phyloP scores from a whole-genome alignment of 2,329 filamentous ascomycete species.

The Stagonosporopsis cucurbitacearum region DNA sequence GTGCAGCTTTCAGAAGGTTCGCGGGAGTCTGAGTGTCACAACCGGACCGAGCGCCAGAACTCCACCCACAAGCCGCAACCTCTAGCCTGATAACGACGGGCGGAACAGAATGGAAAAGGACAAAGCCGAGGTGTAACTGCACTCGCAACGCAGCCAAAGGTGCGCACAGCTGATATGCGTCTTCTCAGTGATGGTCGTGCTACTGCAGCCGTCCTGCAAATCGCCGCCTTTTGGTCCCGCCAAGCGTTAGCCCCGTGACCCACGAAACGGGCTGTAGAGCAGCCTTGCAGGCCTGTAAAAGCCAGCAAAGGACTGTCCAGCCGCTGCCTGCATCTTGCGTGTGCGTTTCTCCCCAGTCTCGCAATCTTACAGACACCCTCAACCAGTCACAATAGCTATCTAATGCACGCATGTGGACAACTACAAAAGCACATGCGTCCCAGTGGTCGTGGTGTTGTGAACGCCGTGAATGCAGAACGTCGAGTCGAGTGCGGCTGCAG shows the following conservation, averaged over 20 bases:
- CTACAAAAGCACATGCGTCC: constrained; percentile 12
- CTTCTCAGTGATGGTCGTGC: constrained; percentile 37
- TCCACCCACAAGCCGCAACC: constrained; percentile 30
- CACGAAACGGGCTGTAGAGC: constrained; percentile 7
- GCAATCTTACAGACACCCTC: constrained; percentile 4
- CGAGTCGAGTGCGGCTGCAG: constrained; percentile 2
- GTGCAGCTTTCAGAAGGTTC: constrained; percentile 46
- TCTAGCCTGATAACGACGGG: constrained; percentile 14
- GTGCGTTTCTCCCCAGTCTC: not conserved
- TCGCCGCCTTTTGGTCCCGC: constrained; percentile 27
- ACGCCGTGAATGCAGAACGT: not conserved
- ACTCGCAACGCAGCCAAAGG: constrained; percentile 20
- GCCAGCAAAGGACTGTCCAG: not conserved
- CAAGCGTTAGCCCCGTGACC: constrained; percentile 29
- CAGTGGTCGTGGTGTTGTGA: not conserved
- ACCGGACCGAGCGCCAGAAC: constrained; percentile 44
- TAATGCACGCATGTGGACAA: constrained; percentile 29
- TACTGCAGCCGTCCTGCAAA: constrained; percentile 29
- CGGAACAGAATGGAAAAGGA: constrained; percentile 12
- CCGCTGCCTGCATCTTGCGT: not conserved
- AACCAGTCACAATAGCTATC: constrained; percentile 34
- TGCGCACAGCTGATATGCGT: constrained; percentile 29
- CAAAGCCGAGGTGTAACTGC: constrained; percentile 19
- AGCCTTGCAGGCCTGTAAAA: constrained; percentile 11
- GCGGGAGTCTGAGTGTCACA: constrained; percentile 45